Base-by-base conservation (phyloP, 2,329 filamentous ascomycete genomes). In the Beauveria asiatica region DNA sequence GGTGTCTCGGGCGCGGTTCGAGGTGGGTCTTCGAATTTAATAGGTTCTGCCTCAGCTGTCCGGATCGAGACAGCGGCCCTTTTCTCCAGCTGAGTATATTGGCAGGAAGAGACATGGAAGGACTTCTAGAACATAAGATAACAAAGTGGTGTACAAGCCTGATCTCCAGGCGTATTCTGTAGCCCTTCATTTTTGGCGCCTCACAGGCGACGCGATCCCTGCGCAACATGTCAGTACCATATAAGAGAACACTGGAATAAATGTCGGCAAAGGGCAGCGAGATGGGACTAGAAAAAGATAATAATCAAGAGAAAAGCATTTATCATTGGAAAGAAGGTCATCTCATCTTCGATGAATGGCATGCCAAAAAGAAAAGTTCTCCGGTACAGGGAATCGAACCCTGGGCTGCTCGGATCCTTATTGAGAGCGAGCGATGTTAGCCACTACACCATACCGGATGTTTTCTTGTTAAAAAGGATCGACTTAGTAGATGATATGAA, bases 341-440 rank as follows among this genome's bases (percentile, higher is more conserved):
- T 11, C 10, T 33, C 16, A 11, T n/a, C 7, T 8, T n/a, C 5
- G 11, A 19, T 16, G 19, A 1, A 27, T 33, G 27, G 6, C 23
- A 46, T 5, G 17, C 25, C 57, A 46, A 62, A 57, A 59, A 21
- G 57, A 52, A 51, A 56, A 10, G 10, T 17, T 58, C 68, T 70
- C 69, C 69, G 69, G 66, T 69, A 70, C 68, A 64, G 69, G 69
- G 68, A 37, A 71, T 71, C 69, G 69, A 71, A 71, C 69, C 69
- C 69, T 64, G 69, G 68, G 69, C 69, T 70, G 68, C 69, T 70
- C 69, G 69, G 69, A 33, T 59, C 55, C 1, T 46, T n/a, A 25
- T 49, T 71, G 69, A 71, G 69, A 71, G 69, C 68, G 69, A 70
- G 68, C 69, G 69, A 71, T 71, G 69, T 70, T 71, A 70, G 69